phyloP scores from a whole-genome alignment of 192 early-diverging fungal species.

The Backusella circina region DNA sequence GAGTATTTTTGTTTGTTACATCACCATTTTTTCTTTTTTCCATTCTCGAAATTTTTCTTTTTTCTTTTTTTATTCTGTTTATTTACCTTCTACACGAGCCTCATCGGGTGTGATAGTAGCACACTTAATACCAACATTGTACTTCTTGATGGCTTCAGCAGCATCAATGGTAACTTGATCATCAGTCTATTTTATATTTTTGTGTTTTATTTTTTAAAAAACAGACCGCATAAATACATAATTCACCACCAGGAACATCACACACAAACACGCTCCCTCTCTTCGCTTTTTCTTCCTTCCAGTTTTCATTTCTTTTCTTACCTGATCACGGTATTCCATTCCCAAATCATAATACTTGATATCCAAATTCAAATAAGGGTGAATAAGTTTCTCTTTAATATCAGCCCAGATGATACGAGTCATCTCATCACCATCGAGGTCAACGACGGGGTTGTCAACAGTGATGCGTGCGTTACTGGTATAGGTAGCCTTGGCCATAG shows the following conservation, averaged over 20 bases:
- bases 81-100: slow-evolving; percentile 75
- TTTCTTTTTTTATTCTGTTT: not conserved
- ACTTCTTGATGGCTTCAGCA: slow-evolving; percentile 93
- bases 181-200: slow-evolving; percentile 36
- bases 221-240: not conserved
- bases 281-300: not conserved
- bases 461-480: slow-evolving; percentile 55
- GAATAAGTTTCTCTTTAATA: slow-evolving; percentile 92
- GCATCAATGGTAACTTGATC: slow-evolving; percentile 88
- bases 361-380: slow-evolving; percentile 84
- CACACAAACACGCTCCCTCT: not conserved
- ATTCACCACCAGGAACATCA: not conserved
- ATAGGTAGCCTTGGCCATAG: slow-evolving; percentile 3
- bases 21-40: not conserved
- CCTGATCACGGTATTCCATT: slow-evolving; percentile 89
- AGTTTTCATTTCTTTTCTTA: slow-evolving; percentile 41
- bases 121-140: slow-evolving; percentile 98
- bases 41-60: not conserved
- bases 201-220: not conserved
- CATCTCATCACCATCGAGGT: slow-evolving; percentile 99
- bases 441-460: slow-evolving; percentile 92
- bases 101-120: slow-evolving; percentile 99
- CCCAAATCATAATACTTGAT: slow-evolving; percentile 99
- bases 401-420: slow-evolving; percentile 93
- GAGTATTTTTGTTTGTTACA: not conserved